These are phyloP conservation scores for Sporothrix dimorphospora DNA, from an alignment of 2,329 filamentous ascomycete genomes.

Conservation along the genomic window DNA sequence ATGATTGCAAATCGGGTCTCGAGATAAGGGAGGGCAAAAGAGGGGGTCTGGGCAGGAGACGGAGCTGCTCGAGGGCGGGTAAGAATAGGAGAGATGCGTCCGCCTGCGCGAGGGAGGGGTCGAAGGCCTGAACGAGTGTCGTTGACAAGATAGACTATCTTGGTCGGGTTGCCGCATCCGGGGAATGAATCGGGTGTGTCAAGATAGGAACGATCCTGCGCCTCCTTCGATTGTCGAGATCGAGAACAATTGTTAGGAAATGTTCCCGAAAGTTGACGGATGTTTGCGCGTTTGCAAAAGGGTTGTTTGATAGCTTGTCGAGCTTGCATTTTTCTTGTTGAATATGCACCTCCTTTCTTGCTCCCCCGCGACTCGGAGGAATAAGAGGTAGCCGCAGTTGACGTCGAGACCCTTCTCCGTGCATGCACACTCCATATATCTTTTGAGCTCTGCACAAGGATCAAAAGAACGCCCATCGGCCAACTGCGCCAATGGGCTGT, in stretches of 20 bases:
- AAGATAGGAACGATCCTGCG: background rate
- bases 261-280: background rate
- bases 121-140: background rate
- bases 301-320: background rate
- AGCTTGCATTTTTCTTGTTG: conserved; percentile 10
- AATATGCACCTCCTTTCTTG: background rate
- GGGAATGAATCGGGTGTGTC: background rate
- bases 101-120: background rate
- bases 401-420: background rate
- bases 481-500: background rate
- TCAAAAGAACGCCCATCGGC: too few species aligned
- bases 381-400: conserved; percentile 2
- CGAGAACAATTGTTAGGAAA: background rate
- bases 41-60: background rate
- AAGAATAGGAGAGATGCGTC: background rate
- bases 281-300: background rate
- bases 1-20: background rate
- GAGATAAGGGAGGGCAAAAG: conserved; percentile 7
- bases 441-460: background rate
- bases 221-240: background rate
- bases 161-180: background rate
- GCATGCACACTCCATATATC: background rate
- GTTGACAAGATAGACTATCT: background rate
- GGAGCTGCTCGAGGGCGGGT: background rate
- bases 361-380: background rate